A percentile compares a stretch with the other conserved stretches of the same genome.
phyloP scores from a whole-genome alignment of 2,329 filamentous ascomycete genomes.

The Fusarium verticillioides region DNA sequence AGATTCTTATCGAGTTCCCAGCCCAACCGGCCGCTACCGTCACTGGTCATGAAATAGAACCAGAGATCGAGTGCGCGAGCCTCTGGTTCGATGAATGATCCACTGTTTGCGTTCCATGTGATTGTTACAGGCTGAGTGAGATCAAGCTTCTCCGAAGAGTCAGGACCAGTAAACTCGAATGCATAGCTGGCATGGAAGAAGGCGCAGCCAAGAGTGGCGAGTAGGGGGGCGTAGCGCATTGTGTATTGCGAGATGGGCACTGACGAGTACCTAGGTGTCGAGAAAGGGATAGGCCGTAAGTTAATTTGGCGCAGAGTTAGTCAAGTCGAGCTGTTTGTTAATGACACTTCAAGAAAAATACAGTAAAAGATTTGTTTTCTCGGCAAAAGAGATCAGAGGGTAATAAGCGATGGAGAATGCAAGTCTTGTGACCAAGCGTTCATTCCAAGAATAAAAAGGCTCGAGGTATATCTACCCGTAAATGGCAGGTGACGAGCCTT shows the following conservation, averaged over 20 bases:
- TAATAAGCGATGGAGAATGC: no score
- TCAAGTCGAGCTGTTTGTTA: no score
- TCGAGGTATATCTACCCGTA: not conserved
- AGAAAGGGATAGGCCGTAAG: not conserved
- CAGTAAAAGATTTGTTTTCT: no score
- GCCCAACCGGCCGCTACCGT: fast-evolving
- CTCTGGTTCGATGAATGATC: not conserved
- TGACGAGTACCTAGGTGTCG: fast-evolving
- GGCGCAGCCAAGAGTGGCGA: not conserved
- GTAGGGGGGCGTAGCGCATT: not conserved
- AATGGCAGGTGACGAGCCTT: not conserved
- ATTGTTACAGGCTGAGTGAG: not conserved
- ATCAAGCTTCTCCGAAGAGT: not conserved
- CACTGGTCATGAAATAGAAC: not conserved
- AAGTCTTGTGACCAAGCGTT: not conserved
- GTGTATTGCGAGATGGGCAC: not conserved
- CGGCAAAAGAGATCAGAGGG: not conserved
- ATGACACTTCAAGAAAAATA: not conserved
- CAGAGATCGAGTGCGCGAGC: not conserved
- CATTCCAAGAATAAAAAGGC: not conserved
- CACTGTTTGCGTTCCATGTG: not conserved
- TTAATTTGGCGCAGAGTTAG: fast-evolving
- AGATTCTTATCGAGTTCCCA: not conserved
- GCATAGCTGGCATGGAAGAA: not conserved
- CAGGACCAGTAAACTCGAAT: constrained; percentile 1